A percentile compares a stretch with the other conserved stretches of the same genome.
These are phyloP conservation scores for Pseudotulostoma volvatum DNA, from an alignment of 495 filamentous ascomycete genomes.

Conservation along the genomic window DNA sequence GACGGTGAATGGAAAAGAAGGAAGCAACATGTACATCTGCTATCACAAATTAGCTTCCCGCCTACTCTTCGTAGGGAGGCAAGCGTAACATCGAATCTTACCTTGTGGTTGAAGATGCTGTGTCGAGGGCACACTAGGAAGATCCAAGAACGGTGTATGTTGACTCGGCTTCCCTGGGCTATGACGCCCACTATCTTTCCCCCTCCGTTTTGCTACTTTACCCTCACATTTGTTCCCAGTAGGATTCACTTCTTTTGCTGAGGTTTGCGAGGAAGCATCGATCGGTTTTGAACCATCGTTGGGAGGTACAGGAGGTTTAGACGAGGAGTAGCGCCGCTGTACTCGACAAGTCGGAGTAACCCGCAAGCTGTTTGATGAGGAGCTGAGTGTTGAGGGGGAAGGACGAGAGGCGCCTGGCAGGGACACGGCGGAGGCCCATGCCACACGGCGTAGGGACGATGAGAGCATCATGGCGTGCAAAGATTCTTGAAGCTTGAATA, in stretches of 20 bases:
- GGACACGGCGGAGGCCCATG: slow-evolving; percentile 25
- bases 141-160: slow-evolving; percentile 33
- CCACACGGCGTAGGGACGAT: slow-evolving; percentile 32
- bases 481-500: too few relatives aligned
- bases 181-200: slow-evolving; percentile 13
- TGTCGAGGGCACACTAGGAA: slow-evolving; percentile 74
- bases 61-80: slow-evolving; percentile 2
- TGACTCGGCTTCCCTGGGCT: slow-evolving; percentile 22
- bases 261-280: slow-evolving; percentile 24
- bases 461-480: slow-evolving; percentile 34
- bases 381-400: slow-evolving; percentile 10
- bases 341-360: slow-evolving; percentile 19
- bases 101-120: slow-evolving; percentile 60
- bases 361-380: slow-evolving; percentile 17
- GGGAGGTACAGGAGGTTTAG: slow-evolving; percentile 29
- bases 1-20: slow-evolving; percentile 92
- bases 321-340: slow-evolving; percentile 38
- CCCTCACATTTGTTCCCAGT: slow-evolving; percentile 2
- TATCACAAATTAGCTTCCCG: too few relatives aligned
- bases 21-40: slow-evolving; percentile 72
- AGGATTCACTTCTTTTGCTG: slow-evolving; percentile 25
- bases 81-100: slow-evolving; percentile 14
- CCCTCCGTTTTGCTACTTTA: background rate
- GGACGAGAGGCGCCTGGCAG: slow-evolving; percentile 22
- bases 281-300: slow-evolving; percentile 29